phyloP scores from a whole-genome alignment of 2,329 filamentous ascomycete genomes.

The Penicillium sp. region DNA sequence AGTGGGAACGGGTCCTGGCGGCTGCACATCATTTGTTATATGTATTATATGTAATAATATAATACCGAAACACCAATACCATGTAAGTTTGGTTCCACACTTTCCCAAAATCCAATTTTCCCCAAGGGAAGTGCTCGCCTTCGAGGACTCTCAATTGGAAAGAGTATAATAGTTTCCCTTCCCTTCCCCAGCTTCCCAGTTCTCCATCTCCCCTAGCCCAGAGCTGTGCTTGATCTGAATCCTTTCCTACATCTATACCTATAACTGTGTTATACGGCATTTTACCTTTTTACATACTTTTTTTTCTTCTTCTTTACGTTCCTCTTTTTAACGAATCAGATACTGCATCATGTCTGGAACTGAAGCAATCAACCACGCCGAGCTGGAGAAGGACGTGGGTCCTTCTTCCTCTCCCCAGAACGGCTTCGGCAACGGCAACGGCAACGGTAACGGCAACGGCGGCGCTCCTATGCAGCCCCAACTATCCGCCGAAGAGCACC shows the following conservation, averaged over 20 bases:
- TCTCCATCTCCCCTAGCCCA: slow-evolving; percentile 10
- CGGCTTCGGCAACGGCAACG: neutral
- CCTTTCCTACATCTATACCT: slow-evolving; percentile 1
- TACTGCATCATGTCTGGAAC: slow-evolving; percentile 28
- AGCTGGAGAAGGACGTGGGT: slow-evolving; percentile 35
- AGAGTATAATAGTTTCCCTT: slow-evolving; percentile 22
- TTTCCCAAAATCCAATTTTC: slow-evolving; percentile 17
- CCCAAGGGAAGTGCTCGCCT: neutral
- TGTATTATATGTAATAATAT: neutral
- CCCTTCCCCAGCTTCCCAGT: slow-evolving; percentile 5
- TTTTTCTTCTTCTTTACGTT: neutral
- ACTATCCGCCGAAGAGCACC: slow-evolving; percentile 47
- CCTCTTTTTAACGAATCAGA: neutral
- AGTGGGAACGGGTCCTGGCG: slow-evolving; percentile 19
- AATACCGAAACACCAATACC: neutral
- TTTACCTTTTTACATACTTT: slow-evolving; percentile 5
- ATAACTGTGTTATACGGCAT: slow-evolving; percentile 26
- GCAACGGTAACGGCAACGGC: neutral
- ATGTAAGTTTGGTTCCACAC: slow-evolving; percentile 23
- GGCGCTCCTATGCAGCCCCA: slow-evolving; percentile 26
- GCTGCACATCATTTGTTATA: slow-evolving; percentile 25
- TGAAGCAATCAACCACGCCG: slow-evolving; percentile 18
- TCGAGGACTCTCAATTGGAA: slow-evolving; percentile 3
- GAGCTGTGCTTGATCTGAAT: slow-evolving; percentile 30
- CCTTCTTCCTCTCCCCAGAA: slow-evolving; percentile 8